phyloP scores from a whole-genome alignment of 345 rosid species.

The Acer negundo region DNA sequence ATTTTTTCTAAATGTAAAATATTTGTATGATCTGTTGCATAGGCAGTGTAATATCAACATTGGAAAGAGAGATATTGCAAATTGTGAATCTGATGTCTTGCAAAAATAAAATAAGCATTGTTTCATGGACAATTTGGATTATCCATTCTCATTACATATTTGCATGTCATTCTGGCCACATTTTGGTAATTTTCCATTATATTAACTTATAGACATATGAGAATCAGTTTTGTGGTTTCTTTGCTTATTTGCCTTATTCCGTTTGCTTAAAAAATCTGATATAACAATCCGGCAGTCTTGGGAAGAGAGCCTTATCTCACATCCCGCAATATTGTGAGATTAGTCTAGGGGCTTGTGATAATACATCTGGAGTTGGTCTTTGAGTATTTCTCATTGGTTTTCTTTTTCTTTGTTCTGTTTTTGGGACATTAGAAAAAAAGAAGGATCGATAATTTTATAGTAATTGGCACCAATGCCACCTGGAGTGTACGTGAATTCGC shows the following conservation, averaged over 20 bases:
- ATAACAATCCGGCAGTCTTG: background rate
- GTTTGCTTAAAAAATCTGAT: background rate
- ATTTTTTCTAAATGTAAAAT: background rate
- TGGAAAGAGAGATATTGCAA: conserved; percentile 1
- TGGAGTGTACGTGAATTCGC: no score
- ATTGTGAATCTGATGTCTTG: background rate
- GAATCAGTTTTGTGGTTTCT: background rate
- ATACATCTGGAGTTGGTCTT: background rate
- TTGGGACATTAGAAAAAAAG: background rate
- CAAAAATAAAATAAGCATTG: background rate
- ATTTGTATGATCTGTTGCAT: background rate
- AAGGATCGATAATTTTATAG: background rate
- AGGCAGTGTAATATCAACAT: background rate
- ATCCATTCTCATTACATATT: background rate
- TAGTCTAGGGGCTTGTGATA: background rate
- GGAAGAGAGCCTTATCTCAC: background rate
- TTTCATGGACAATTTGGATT: background rate
- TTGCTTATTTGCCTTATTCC: background rate
- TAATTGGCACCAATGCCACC: no score
- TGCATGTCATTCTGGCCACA: background rate
- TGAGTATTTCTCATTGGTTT: background rate
- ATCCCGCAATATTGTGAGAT: background rate
- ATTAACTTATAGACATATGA: background rate
- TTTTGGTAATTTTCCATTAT: background rate
- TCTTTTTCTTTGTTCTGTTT: background rate